Conservation (phyloP, 495 filamentous ascomycete species). For the Xylaria acuta region DNA sequence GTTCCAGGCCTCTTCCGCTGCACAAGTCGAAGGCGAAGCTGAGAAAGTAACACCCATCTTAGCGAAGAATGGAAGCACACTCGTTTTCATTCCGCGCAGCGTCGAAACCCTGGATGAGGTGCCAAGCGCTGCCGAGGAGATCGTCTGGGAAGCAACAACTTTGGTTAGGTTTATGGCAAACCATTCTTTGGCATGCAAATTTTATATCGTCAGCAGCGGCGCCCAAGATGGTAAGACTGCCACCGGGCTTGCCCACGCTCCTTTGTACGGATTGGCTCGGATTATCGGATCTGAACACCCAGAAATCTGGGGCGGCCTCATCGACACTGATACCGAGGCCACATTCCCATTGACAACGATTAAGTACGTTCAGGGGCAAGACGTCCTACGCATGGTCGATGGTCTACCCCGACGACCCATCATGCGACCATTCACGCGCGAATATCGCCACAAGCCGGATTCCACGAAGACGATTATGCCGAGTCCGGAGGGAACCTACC, state of each 20-base stretch:
- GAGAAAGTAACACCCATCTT: neutral
- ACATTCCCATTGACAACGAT: constrained; percentile 41
- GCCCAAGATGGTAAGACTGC: constrained; percentile 29
- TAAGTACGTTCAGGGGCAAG: constrained; percentile 43
- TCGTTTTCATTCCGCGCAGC: constrained; percentile 30
- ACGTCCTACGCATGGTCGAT: constrained; percentile 45
- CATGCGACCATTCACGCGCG: constrained; percentile 39
- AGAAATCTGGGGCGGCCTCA: constrained; percentile 46
- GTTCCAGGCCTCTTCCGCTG: neutral
- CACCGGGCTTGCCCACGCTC: constrained; percentile 35
- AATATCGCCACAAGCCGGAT: constrained; percentile 25
- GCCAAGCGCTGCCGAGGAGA: constrained; percentile 17
- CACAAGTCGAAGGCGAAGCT: neutral
- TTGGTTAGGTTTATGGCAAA: constrained; percentile 36
- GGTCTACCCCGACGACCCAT: constrained; percentile 40
- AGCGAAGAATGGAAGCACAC: neutral
- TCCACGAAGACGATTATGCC: constrained; percentile 35
- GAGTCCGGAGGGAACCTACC: constrained; percentile 47
- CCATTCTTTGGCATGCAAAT: constrained; percentile 29
- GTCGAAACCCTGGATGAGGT: constrained; percentile 18
- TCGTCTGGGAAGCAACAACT: constrained; percentile 34
- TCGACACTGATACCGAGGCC: constrained; percentile 35
- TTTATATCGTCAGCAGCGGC: constrained; percentile 29
- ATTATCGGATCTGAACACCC: constrained; percentile 49
- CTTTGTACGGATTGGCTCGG: constrained; percentile 45